These are phyloP conservation scores for Aspergillus clavatus DNA, from an alignment of 2,329 filamentous ascomycete genomes.

Conservation along the genomic window DNA sequence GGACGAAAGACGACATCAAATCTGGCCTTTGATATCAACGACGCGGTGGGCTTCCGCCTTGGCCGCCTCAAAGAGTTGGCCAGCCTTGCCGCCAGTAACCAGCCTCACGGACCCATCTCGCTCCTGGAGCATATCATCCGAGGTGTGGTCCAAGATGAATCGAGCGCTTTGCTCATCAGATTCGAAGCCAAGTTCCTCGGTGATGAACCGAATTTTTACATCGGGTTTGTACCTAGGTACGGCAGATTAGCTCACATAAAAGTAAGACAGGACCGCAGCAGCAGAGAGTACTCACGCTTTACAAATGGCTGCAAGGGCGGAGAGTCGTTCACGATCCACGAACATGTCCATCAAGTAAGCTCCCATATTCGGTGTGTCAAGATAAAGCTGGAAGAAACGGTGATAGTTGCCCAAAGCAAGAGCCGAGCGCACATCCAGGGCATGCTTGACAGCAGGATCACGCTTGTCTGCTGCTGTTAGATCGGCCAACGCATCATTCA, in stretches of 20 bases:
- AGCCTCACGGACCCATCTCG: conserved; percentile 69
- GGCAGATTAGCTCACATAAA: conserved; percentile 45
- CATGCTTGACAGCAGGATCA: conserved; percentile 80
- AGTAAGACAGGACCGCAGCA: background rate
- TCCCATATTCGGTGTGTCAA: conserved; percentile 93
- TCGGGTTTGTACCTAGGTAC: conserved; percentile 78
- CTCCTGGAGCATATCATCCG: conserved; percentile 71
- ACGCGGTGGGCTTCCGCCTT: conserved; percentile 71
- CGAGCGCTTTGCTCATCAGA: conserved; percentile 84
- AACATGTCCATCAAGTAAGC: conserved; percentile 99
- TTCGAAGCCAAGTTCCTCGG: conserved; percentile 93
- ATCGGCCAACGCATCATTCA: conserved; percentile 98
- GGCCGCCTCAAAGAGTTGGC: conserved; percentile 66
- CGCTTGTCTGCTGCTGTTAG: conserved; percentile 96
- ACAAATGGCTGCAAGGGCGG: conserved; percentile 86
- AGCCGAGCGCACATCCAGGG: conserved; percentile 82
- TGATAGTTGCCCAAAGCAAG: conserved; percentile 94
- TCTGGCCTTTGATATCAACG: conserved; percentile 97
- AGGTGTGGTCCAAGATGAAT: conserved; percentile 79
- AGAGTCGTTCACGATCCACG: conserved; percentile 84
- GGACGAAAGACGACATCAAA: conserved; percentile 39
- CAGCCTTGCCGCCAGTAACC: conserved; percentile 68
- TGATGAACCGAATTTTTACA: conserved; percentile 83
- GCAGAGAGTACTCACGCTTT: conserved; percentile 70
- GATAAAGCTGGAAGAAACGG: conserved; percentile 93